These are phyloP conservation scores for Flaveria sonorensis DNA, from an alignment of 129 eudicot species.

Conservation along the genomic window DNA sequence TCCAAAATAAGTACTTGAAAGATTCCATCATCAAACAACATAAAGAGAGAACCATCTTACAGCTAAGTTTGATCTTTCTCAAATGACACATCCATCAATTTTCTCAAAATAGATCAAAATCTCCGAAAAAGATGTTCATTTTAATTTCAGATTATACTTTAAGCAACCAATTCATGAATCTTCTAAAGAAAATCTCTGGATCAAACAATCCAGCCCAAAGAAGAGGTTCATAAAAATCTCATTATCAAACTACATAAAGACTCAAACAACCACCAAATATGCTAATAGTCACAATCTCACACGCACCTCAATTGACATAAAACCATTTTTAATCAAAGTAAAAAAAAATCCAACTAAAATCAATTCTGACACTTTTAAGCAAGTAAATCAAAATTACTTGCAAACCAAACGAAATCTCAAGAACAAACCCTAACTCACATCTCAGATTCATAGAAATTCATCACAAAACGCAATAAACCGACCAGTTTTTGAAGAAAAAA, in stretches of 20 bases:
- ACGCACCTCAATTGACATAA: neutral
- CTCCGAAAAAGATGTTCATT: slow-evolving; percentile 4
- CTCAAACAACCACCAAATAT: neutral
- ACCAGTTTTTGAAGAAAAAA: neutral
- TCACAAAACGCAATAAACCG: neutral
- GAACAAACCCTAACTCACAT: neutral
- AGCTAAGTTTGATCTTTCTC: neutral
- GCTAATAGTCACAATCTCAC: neutral
- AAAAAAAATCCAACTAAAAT: neutral
- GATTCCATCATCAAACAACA: slow-evolving; percentile 6
- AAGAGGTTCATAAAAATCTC: neutral
- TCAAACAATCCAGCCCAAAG: slow-evolving; percentile 15
- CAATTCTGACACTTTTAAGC: neutral
- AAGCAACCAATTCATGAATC: slow-evolving; percentile 10
- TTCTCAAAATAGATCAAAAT: slow-evolving; percentile 19
- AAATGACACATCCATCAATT: neutral
- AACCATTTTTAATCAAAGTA: neutral
- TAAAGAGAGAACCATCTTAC: slow-evolving; percentile 4
- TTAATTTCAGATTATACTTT: slow-evolving; percentile 1
- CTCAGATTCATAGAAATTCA: slow-evolving; percentile 14
- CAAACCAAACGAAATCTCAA: neutral
- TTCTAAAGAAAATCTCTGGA: neutral
- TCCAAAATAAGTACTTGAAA: neutral
- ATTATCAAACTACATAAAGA: neutral
- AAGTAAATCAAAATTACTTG: neutral